These are phyloP conservation scores for Kluyveromyces starmeri DNA, from an alignment of 805 yeast genomes.

Conservation along the genomic window DNA sequence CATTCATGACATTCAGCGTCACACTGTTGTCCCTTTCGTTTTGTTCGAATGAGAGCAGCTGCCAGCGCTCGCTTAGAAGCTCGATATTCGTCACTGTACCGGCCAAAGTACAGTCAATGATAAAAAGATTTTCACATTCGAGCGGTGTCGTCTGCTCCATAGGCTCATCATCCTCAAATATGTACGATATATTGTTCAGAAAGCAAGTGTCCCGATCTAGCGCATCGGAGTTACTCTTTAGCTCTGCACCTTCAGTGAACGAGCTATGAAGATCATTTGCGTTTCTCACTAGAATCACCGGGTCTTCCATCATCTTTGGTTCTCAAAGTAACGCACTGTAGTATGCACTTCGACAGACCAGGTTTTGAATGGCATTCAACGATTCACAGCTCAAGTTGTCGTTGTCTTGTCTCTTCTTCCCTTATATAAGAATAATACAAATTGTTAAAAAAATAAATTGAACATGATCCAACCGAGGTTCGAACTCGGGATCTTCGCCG, in stretches of 20 bases:
- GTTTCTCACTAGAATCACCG: neutral
- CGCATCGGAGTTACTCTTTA: constrained; percentile 4
- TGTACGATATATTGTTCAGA: constrained; percentile 24
- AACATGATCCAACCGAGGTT: constrained; percentile 31
- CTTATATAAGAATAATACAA: too few species aligned
- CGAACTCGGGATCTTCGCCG: constrained; percentile 36
- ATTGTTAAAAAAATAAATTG: constrained; percentile 6
- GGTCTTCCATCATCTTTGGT: neutral
- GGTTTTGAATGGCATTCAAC: too few species aligned
- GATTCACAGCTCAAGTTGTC: too few species aligned
- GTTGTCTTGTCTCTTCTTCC: too few species aligned
- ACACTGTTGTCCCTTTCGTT: constrained; percentile 10
- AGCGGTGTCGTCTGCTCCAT: constrained; percentile 6
- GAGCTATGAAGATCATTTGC: neutral
- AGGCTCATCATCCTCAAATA: constrained; percentile 26
- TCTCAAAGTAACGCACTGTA: too few species aligned
- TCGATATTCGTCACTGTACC: constrained; percentile 15
- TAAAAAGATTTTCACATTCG: constrained; percentile 21
- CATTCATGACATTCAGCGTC: constrained; percentile 22
- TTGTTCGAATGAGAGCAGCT: constrained; percentile 15
- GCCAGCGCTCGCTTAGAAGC: constrained; percentile 22
- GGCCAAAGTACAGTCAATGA: constrained; percentile 16
- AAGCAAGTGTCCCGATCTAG: constrained; percentile 11
- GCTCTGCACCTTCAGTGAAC: neutral
- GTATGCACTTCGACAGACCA: too few species aligned